phyloP scores from a whole-genome alignment of 805 yeast species.

The Yamadazyma takamatsuzukensis region DNA sequence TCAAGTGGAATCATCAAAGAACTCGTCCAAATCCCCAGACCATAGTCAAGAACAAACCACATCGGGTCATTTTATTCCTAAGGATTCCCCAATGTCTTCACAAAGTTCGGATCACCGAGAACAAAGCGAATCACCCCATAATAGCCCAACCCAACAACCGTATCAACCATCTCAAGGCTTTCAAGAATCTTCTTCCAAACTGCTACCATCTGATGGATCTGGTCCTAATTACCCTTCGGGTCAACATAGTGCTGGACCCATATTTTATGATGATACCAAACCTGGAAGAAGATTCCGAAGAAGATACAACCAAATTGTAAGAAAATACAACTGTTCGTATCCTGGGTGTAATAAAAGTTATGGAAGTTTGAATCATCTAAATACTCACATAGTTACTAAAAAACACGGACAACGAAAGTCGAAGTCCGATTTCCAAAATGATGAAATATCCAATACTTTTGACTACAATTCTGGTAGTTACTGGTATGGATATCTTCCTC shows the following conservation, averaged over 20 bases:
- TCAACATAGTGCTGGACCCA: slow-evolving; percentile 1
- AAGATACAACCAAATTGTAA: slow-evolving; percentile 32
- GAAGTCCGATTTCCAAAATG: slow-evolving; percentile 36
- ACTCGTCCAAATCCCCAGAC: too few relatives aligned
- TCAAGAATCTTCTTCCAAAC: too few relatives aligned
- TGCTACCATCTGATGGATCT: too few relatives aligned
- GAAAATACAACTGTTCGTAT: slow-evolving; percentile 31
- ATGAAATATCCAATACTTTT: slow-evolving; percentile 9
- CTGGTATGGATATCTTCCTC: slow-evolving; percentile 15
- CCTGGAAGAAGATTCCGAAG: slow-evolving; percentile 33
- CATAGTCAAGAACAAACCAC: too few relatives aligned
- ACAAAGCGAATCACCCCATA: too few relatives aligned
- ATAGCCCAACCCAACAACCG: too few relatives aligned
- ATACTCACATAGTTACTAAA: slow-evolving; percentile 43
- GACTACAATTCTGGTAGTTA: slow-evolving; percentile 15
- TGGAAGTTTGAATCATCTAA: slow-evolving; percentile 40
- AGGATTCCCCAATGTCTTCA: too few relatives aligned
- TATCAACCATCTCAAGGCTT: too few relatives aligned
- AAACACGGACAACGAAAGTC: slow-evolving; percentile 42
- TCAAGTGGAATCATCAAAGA: too few relatives aligned
- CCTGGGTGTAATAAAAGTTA: slow-evolving; percentile 41
- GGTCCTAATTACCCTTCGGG: background rate
- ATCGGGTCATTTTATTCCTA: too few relatives aligned
- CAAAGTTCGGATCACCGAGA: too few relatives aligned
- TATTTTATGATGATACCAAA: slow-evolving; percentile 10